phyloP scores from a whole-genome alignment of 2,329 filamentous ascomycete genomes.

The Diaporthe citriasiana region DNA sequence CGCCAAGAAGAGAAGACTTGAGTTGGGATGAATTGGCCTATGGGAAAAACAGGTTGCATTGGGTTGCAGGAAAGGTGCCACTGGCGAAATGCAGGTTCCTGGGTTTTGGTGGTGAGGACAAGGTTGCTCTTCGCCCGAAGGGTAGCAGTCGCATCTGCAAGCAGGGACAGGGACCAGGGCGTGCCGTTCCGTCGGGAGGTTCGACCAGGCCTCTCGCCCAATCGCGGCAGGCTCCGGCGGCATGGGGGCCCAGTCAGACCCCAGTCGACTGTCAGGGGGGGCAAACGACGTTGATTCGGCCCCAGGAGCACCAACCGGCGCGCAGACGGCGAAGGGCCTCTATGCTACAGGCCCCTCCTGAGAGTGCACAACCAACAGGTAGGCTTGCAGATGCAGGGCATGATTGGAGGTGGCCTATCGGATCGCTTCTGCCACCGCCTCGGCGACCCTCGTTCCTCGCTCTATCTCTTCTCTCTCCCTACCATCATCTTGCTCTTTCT shows the following conservation, averaged over 20 bases:
- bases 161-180: conserved; percentile 27
- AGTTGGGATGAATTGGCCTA: not conserved
- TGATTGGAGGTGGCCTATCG: not conserved
- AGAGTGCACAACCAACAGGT: not conserved
- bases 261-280: not conserved
- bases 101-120: not conserved
- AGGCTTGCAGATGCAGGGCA: not conserved
- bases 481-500: not conserved
- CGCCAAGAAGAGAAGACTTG: not conserved
- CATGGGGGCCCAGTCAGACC: not conserved
- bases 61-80: conserved; percentile 6
- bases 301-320: not conserved
- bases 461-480: not conserved
- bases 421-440: not conserved
- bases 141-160: not conserved
- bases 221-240: conserved; percentile 1
- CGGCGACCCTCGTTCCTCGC: not conserved
- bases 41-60: not conserved
- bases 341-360: not conserved
- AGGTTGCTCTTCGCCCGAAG: not conserved
- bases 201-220: not conserved
- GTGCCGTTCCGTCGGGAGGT: conserved; percentile 20
- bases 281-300: conserved; percentile 10
- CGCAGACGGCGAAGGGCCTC: not conserved
- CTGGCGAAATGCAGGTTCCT: not conserved